These are phyloP conservation scores for Priceomyces castillae DNA, from an alignment of 805 yeast species.

Conservation along the genomic window DNA sequence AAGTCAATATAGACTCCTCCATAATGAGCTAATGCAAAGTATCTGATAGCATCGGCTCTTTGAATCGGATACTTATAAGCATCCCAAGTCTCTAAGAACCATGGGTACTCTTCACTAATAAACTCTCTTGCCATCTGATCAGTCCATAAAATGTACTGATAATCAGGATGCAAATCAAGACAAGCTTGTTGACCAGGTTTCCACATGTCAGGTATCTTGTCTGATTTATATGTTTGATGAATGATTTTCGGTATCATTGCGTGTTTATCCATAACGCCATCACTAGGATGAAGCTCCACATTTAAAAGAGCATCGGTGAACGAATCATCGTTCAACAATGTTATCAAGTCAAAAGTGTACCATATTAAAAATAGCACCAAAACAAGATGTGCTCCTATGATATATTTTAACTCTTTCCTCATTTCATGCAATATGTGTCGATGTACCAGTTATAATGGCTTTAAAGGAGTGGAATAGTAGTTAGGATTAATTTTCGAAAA, in stretches of 20 bases:
- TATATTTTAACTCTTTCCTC: constrained; percentile 64
- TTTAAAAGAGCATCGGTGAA: constrained; percentile 60
- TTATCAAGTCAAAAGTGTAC: constrained; percentile 66
- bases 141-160: constrained; percentile 87
- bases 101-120: constrained; percentile 73
- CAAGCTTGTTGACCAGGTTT: constrained; percentile 72
- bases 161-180: constrained; percentile 79
- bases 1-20: constrained; percentile 91
- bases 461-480: not conserved
- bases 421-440: constrained; percentile 24
- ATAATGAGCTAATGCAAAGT: constrained; percentile 75
- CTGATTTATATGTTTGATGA: constrained; percentile 88
- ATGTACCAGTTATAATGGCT: not conserved
- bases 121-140: constrained; percentile 79
- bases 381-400: constrained; percentile 58
- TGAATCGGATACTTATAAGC: constrained; percentile 76
- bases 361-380: constrained; percentile 55
- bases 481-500: not conserved
- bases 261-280: constrained; percentile 42
- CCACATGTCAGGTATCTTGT: constrained; percentile 80
- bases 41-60: constrained; percentile 88
- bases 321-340: constrained; percentile 72
- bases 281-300: constrained; percentile 58
- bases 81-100: constrained; percentile 83
- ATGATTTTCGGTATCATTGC: constrained; percentile 81